phyloP scores from a whole-genome alignment of 257 asterid species.

The Solanum pennellii region DNA sequence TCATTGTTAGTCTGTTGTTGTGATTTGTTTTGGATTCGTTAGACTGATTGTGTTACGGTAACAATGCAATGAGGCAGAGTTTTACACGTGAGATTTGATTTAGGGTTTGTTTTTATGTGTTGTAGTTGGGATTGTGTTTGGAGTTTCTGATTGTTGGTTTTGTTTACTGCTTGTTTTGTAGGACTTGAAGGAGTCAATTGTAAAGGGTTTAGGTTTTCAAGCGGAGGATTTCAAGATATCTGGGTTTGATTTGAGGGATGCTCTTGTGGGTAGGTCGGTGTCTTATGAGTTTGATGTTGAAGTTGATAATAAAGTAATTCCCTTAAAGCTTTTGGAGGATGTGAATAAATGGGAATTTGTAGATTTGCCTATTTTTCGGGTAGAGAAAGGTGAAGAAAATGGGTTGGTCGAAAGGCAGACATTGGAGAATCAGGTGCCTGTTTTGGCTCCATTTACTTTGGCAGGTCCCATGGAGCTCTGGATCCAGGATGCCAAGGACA shows the following conservation, averaged over 20 bases:
- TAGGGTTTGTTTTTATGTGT: background rate
- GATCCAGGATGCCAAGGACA: conserved; percentile 92
- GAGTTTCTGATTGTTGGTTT: background rate
- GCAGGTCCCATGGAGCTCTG: conserved; percentile 98
- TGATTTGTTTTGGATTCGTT: background rate
- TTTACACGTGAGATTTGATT: background rate
- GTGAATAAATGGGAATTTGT: conserved; percentile 86
- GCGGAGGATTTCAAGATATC: conserved; percentile 68
- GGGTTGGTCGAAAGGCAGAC: conserved; percentile 42
- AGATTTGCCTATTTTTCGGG: conserved; percentile 77
- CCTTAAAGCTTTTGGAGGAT: conserved; percentile 89
- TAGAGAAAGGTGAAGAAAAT: conserved; percentile 32
- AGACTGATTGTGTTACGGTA: background rate
- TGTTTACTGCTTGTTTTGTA: background rate
- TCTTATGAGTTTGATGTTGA: conserved; percentile 91
- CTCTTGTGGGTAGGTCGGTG: conserved; percentile 70
- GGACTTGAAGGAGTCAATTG: conserved; percentile 88
- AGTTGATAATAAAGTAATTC: conserved; percentile 68
- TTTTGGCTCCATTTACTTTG: conserved; percentile 83
- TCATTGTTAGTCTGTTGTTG: background rate
- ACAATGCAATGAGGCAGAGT: too few relatives aligned
- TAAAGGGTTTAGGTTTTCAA: conserved; percentile 84
- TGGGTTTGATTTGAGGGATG: conserved; percentile 86
- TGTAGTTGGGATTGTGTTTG: background rate
- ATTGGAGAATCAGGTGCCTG: conserved; percentile 49